Evolutionary conservation across 345 rosid genomes (phyloP), one percentile per base, ranked within the genome.

Genomic region (Pseudoturritis turrita): DNA sequence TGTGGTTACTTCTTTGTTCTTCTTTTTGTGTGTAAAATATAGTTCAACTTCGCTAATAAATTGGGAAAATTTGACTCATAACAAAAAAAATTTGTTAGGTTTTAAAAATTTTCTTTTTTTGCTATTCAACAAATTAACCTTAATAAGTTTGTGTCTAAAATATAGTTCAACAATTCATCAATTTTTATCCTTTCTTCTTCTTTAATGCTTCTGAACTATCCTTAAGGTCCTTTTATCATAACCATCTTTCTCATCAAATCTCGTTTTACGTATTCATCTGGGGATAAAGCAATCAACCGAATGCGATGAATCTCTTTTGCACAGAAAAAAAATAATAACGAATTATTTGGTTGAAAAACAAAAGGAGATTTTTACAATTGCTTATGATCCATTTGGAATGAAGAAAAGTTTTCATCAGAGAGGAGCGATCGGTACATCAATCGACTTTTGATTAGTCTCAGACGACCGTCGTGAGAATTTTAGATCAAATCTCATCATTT

Each of bases 381-480:
- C n/a, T n/a, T n/a, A n/a, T n/a, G n/a, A n/a, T n/a, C n/a, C n/a
- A n/a, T 29, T n/a, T 54, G 4, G 10, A 4, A 31, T 4, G 53
- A 62, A 69, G 59, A 46, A 45, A 53, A 33, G 28, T 15, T 23
- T 39, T 76, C 76, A 76, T 76, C 79, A 76, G 79, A 69, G 71
- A 76, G 23, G 23, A 55, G 63, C 33, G 79, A 70, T 76, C 76
- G 46, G 71, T 76, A 33, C 79, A 76, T 70, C 76, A 76, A 62
- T 13, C 41, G 43, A 47, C 73, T 18, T 12, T 44, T n/a, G 43
- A 25, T 2, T 13, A 68, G 71, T 52, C 71, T 76, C 75, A 76
- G 79, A 76, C 79, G 75, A 76, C 75, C 75, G 79, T 76, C 79
- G 71, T 76, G 79, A 76, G 75, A 62, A 54, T 76, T 69, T 69